Conservation (phyloP, 164 flowering plant species). For the Buxus sempervirens region DNA sequence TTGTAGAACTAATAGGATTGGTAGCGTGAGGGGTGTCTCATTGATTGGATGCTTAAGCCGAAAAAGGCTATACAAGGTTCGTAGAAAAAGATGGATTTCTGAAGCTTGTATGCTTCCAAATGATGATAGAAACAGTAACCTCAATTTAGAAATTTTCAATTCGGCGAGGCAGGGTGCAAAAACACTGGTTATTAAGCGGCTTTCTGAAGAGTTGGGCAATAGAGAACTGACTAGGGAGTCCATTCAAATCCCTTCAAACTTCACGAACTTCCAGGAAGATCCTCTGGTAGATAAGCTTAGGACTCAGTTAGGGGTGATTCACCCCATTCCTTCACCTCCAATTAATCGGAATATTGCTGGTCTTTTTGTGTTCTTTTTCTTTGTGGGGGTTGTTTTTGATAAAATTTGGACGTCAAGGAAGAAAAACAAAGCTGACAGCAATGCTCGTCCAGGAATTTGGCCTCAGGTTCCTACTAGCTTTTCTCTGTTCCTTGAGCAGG, state of each 20-base stretch:
- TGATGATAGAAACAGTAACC: slow-evolving; percentile 16
- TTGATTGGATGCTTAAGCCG: background rate
- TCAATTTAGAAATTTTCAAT: slow-evolving; percentile 25
- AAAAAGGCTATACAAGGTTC: background rate
- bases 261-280: slow-evolving; percentile 62
- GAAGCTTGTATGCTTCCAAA: slow-evolving; percentile 17
- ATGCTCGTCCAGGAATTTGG: slow-evolving; percentile 48
- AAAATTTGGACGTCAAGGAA: slow-evolving; percentile 84
- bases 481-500: slow-evolving; percentile 76
- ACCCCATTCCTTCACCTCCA: slow-evolving; percentile 88
- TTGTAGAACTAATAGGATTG: slow-evolving; percentile 6
- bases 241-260: slow-evolving; percentile 43
- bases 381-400: slow-evolving; percentile 85
- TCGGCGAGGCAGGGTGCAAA: slow-evolving; percentile 35
- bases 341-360: slow-evolving; percentile 57
- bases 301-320: slow-evolving; percentile 85
- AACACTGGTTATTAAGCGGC: slow-evolving; percentile 32
- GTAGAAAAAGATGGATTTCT: slow-evolving; percentile 11
- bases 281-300: slow-evolving; percentile 86
- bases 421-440: slow-evolving; percentile 27
- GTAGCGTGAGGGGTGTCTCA: background rate
- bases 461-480: slow-evolving; percentile 80
- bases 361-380: slow-evolving; percentile 83
- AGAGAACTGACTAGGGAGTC: slow-evolving; percentile 28
- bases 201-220: slow-evolving; percentile 43